Evolutionary conservation across 805 yeast species (phyloP), one percentile per base, ranked within the genome.

Genomic region (Monosporozyma servazzii): DNA sequence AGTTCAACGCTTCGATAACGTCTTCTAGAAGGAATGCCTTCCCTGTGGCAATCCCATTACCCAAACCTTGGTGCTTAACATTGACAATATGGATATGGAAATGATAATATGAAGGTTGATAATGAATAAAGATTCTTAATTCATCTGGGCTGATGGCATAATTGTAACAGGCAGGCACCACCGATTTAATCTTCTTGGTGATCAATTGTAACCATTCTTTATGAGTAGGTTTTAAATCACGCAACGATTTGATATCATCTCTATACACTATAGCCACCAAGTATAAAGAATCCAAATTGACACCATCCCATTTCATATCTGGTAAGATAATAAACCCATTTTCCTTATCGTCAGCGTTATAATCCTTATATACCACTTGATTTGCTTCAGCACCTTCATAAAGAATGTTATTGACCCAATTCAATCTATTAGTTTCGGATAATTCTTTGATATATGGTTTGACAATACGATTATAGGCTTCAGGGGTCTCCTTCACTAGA

Each of bases 231-330:
- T 75, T 80, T 53, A 93, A 71, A 61, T 90, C 97, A 58, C 99
- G 77, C 2, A 93, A 62, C 1, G 91, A 81, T 2, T 82, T 71
- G 15, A 93, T 78, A 57, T 86, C 90, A 1, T 69, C 73, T 51
- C 91, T 72, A 54, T 77, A 78, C 5, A 85, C 89, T 52, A 91
- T 81, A 9, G 87, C 84, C 48, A 88, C 83, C 56, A 91, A 69
- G 64, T 91, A 89, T 50, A 93, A 70, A 3, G 91, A 68, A 21
- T 81, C 87, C 64, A 84, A 56, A 29, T 80, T 80, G 47, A 74
- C 69, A 2, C 86, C 82, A 65, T 91, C 97, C 99, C 99, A 93
- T 66, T 91, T 90, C 96, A 93, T 87, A 68, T 93, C 98, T 0
- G 98, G 98, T 39, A 90, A 72, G 46, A 93, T 68, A 7, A 90